These are phyloP conservation scores for Xylariaceae sp. DNA, from an alignment of 2,329 filamentous ascomycete species.

Conservation along the genomic window DNA sequence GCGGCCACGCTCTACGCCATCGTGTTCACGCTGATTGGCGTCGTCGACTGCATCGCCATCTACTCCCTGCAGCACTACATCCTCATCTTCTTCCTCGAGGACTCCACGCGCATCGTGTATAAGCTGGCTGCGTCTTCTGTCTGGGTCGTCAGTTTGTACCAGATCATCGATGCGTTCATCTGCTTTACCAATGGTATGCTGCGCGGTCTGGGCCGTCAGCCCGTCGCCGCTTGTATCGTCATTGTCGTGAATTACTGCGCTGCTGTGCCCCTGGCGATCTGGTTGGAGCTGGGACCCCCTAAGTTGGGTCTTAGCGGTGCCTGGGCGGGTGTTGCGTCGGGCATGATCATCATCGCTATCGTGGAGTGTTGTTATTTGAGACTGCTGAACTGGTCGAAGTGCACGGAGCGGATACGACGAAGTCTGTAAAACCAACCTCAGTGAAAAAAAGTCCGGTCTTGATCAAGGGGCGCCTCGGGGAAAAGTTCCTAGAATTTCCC, in stretches of 20 bases:
- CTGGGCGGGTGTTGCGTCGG: constrained; percentile 34
- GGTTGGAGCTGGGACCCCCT: constrained; percentile 34
- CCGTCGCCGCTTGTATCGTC: constrained; percentile 35
- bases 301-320: constrained; percentile 32
- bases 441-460: constrained; percentile 1
- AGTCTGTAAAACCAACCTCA: neutral
- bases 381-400: constrained; percentile 31
- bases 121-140: neutral
- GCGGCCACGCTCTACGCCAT: constrained; percentile 31
- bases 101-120: constrained; percentile 12
- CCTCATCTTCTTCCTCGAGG: constrained; percentile 32
- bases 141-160: constrained; percentile 29
- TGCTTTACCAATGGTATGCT: constrained; percentile 37
- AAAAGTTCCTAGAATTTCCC: neutral
- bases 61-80: constrained; percentile 30
- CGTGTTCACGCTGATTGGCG: constrained; percentile 32
- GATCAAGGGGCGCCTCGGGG: neutral
- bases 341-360: constrained; percentile 31
- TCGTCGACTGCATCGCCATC: constrained; percentile 31
- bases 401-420: constrained; percentile 24
- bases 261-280: constrained; percentile 36
- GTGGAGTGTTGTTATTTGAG: constrained; percentile 35
- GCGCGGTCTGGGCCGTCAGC: constrained; percentile 36
- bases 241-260: constrained; percentile 36
- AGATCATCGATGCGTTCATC: constrained; percentile 34